Base-by-base conservation (phyloP, 2,329 filamentous ascomycete genomes). In the Juglanconis oblonga region DNA sequence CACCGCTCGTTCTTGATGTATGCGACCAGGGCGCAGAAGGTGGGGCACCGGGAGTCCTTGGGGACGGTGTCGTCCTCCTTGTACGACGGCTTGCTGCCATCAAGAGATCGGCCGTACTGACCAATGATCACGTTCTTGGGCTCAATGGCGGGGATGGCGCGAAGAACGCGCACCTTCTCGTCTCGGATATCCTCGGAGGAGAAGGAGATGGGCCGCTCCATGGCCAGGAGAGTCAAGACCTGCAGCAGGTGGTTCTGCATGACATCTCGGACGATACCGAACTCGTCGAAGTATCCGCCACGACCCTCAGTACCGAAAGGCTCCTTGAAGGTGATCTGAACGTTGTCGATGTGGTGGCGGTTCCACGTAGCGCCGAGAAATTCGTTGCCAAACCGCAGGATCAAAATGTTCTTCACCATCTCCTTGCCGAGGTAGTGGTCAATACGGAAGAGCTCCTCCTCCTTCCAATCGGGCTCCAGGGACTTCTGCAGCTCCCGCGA, bases 361-460 rank as follows among this genome's bases (percentile, higher is more conserved):
- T 98, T 99, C 95, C 95, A 99, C 62, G 94, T 99, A 48, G 95
- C 94, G 67, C 93, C 93, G 69, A 99, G 91, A 84, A 99, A 99
- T 68, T 96, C 93, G 81, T 99, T 99, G 69, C 95, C 96, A 74
- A 99, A 99, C 73, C 96, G 87, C 67, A 99, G 86, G 69, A 99
- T 97, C 67, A 99, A 84, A 68, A 99, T 96, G 80, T 99, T 99
- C 87, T 99, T 99, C 71, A 99, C 95, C 95, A 99, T 99, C 80
- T 99, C 95, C 84, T 99, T 99, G 71, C 96, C 96, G 52, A 99
- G 87, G 77, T 99, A 99, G 81, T 99, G 95, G 76, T 99, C 95
- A 71, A 99, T 99, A 73, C 95, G 92, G 87, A 96, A 99, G 67
- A 99, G 88, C 80, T 99, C 95, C 57, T 98, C 94, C 78, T 99